Base-by-base conservation (phyloP, 2,329 filamentous ascomycete genomes). In the Endoconidiophora polonica region DNA sequence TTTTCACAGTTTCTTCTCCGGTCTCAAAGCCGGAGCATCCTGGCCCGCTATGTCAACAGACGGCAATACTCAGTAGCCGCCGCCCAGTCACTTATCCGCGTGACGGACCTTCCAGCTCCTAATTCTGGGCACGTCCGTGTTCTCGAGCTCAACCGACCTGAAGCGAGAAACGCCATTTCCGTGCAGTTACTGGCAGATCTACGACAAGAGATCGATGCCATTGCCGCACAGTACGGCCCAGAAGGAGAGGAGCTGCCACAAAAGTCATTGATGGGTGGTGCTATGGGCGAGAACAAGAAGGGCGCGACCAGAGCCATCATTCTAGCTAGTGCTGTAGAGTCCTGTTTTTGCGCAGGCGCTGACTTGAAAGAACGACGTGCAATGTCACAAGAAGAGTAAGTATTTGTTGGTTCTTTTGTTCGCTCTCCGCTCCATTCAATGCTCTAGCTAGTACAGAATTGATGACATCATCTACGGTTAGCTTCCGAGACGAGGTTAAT, bases 151-250 rank as follows among this genome's bases (percentile, higher is more conserved):
- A 91, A 95, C 67, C 76, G 87, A 3, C 87, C 87, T 0, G 65
- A 75, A 6, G 82, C 88, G 36, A 83, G 90, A 60, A 98, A 98
- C 65, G 91, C 91, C 57, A 84, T 98, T 61, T 96, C 88, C 0
- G 74, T 71, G 52, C 77, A 80, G 52, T 72, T 98, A 37, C 74
- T 98, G 47, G 66, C 76, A 3, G 74, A 81, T 44, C 72, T 98
- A 52, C 74, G 76, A 46, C 70, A 74, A 40, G 77, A 94, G 59
- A 72, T 96, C 50, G 75, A 86, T 58, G 73, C 74, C 54, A 73
- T 96, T 43, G 76, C 82, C 50, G 68, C 63, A 6, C 75, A 81
- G 59, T 81, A 81, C 57, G 81, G 81, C 56, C 72, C 72, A 20
- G 61, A 67, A 6, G 76, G 76, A 52, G 66, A 74, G 42, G 77